A percentile compares a stretch with the other conserved stretches of the same genome.
phyloP scores from a whole-genome alignment of 768 basidiomycete species.

The Boletus rubescentipes region DNA sequence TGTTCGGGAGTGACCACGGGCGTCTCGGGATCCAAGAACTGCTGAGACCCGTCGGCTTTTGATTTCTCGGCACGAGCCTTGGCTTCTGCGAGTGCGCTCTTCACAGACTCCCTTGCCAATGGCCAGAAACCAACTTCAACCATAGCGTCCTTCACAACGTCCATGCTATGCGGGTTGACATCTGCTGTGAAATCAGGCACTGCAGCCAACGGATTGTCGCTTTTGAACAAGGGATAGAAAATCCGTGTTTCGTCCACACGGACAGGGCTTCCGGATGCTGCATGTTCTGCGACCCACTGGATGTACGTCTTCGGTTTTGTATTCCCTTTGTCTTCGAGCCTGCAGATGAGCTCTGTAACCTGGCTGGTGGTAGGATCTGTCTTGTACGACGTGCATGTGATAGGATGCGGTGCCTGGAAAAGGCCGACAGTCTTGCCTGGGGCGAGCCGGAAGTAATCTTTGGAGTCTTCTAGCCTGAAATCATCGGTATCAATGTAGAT shows the following conservation, averaged over 20 bases:
- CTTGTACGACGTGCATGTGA: slow-evolving; percentile 90
- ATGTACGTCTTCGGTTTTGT: slow-evolving; percentile 93
- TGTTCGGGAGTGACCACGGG: slow-evolving; percentile 73
- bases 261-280: slow-evolving; percentile 76
- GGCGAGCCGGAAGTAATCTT: slow-evolving; percentile 96
- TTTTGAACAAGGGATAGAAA: slow-evolving; percentile 93
- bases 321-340: slow-evolving; percentile 66
- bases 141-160: slow-evolving; percentile 77
- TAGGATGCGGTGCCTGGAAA: slow-evolving; percentile 88
- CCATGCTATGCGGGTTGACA: slow-evolving; percentile 78
- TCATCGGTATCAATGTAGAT: slow-evolving; percentile 93
- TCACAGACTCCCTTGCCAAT: slow-evolving; percentile 66
- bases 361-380: slow-evolving; percentile 69
- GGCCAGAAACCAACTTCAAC: slow-evolving; percentile 89
- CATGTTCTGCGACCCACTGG: slow-evolving; percentile 94
- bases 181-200: slow-evolving; percentile 79
- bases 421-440: slow-evolving; percentile 97
- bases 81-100: slow-evolving; percentile 65
- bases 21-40: slow-evolving; percentile 47
- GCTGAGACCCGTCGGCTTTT: slow-evolving; percentile 40
- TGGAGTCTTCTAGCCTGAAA: slow-evolving; percentile 87
- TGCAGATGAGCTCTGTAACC: slow-evolving; percentile 77
- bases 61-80: slow-evolving; percentile 61
- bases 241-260: slow-evolving; percentile 85
- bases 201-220: slow-evolving; percentile 74